A percentile compares a stretch with the other conserved stretches of the same genome.
Conservation (phyloP, 306 rosid genomes). For the Quercus wislizeni region DNA sequence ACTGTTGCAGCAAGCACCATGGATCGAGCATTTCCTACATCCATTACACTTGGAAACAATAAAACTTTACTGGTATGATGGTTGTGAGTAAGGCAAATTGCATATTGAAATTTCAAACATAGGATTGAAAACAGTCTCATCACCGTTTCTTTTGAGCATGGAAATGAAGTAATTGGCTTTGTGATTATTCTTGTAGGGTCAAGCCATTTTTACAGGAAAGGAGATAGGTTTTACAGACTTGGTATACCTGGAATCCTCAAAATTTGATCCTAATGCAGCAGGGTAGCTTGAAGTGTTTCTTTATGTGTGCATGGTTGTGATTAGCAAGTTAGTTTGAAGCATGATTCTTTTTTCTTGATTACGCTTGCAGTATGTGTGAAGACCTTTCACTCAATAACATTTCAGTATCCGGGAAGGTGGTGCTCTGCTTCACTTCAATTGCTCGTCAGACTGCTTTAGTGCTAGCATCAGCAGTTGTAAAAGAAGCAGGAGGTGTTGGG, state of each 20-base stretch:
- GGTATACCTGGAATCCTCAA: constrained; percentile 35
- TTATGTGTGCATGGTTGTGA: neutral
- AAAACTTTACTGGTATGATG: constrained; percentile 33
- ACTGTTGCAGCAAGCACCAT: constrained; percentile 45
- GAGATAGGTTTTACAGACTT: constrained; percentile 33
- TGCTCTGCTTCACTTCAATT: constrained; percentile 37
- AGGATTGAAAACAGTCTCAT: neutral
- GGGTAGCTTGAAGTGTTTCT: constrained; percentile 5
- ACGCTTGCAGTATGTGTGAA: neutral
- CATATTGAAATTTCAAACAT: neutral
- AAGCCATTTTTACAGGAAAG: constrained; percentile 29
- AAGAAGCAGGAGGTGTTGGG: constrained; percentile 36
- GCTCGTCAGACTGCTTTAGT: neutral
- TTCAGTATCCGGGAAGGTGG: constrained; percentile 29
- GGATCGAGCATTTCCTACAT: constrained; percentile 48
- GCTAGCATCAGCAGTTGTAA: neutral
- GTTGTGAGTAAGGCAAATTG: neutral
- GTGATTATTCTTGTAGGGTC: constrained; percentile 29
- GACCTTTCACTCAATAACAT: constrained; percentile 14
- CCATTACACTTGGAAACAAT: constrained; percentile 42
- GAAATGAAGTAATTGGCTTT: neutral
- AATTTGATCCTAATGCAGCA: neutral
- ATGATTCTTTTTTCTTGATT: neutral
- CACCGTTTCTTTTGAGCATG: neutral
- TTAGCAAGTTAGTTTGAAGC: neutral